Percentiles rank a stretch among this genome's conserved stretches.
Evolutionary conservation across 2,329 filamentous ascomycete genomes (phyloP).

Genomic region (Zymoseptoria ardabiliae): DNA sequence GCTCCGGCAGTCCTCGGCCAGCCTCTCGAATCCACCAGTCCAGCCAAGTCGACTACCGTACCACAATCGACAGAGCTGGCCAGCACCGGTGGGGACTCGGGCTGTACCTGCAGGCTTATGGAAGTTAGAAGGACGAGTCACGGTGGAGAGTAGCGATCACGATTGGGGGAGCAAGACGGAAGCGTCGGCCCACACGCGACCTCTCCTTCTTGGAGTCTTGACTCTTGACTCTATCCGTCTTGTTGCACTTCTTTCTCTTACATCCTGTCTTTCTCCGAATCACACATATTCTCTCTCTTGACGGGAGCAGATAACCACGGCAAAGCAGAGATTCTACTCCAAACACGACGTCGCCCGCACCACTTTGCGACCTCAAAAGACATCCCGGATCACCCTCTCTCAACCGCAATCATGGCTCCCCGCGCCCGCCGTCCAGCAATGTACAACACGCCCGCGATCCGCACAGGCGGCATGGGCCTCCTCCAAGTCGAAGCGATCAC

Average conservation of each 20-base stretch:
- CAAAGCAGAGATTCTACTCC: not conserved
- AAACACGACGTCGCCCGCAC: no score
- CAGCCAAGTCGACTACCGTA: not conserved
- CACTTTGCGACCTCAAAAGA: not conserved
- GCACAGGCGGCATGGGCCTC: constrained; percentile 29
- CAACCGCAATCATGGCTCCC: constrained; percentile 17
- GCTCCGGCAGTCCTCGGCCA: not conserved
- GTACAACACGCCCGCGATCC: constrained; percentile 30
- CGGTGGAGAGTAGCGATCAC: not conserved
- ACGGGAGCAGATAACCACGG: not conserved
- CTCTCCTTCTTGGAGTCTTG: not conserved
- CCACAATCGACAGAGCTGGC: not conserved
- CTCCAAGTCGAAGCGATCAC: constrained; percentile 30
- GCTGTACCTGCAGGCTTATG: not conserved
- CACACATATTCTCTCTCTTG: not conserved
- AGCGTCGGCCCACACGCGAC: not conserved
- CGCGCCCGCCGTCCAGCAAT: constrained; percentile 24
- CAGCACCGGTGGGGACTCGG: not conserved
- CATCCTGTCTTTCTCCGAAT: not conserved
- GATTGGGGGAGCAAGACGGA: not conserved
- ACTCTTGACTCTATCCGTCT: not conserved
- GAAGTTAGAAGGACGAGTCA: not conserved
- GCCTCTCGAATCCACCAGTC: not conserved
- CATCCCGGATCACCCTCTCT: not conserved
- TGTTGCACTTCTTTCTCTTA: not conserved